phyloP scores from a whole-genome alignment of 257 asterid genomes.

The Cruciata laevipes region DNA sequence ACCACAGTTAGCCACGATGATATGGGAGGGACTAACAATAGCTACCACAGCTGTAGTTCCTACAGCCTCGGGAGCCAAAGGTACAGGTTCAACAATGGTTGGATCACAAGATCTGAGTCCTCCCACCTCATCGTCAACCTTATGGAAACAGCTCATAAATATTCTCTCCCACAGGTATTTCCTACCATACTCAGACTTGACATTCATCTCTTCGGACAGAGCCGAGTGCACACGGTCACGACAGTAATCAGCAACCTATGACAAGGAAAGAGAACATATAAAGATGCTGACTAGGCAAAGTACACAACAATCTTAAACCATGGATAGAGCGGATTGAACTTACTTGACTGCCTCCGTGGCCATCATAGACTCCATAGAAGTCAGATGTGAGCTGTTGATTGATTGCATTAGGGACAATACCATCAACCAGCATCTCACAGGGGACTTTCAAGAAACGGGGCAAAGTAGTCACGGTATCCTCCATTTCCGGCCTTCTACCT shows the following conservation, averaged over 20 bases:
- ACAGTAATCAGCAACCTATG: slow-evolving; percentile 78
- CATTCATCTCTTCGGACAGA: slow-evolving; percentile 54
- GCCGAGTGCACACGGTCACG: slow-evolving; percentile 56
- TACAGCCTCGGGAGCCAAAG: slow-evolving; percentile 78
- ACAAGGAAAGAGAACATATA: neutral
- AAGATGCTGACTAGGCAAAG: neutral
- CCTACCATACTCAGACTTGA: slow-evolving; percentile 30
- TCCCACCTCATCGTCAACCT: slow-evolving; percentile 75
- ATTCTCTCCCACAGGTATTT: slow-evolving; percentile 58
- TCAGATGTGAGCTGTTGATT: slow-evolving; percentile 45
- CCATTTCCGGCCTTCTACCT: slow-evolving; percentile 86
- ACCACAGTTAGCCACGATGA: slow-evolving; percentile 87
- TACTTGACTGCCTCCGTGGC: slow-evolving; percentile 93
- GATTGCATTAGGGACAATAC: slow-evolving; percentile 22
- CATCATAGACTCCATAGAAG: slow-evolving; percentile 82
- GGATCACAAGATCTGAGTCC: slow-evolving; percentile 31
- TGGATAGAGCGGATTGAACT: neutral
- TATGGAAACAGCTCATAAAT: slow-evolving; percentile 52
- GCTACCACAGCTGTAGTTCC: slow-evolving; percentile 94
- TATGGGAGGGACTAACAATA: slow-evolving; percentile 53
- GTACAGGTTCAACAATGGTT: slow-evolving; percentile 17
- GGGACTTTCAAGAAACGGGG: slow-evolving; percentile 58
- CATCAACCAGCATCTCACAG: slow-evolving; percentile 45
- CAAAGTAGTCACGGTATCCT: slow-evolving; percentile 55
- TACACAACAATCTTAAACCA: too few relatives aligned